phyloP scores from a whole-genome alignment of 179 eudicot species.

The Silene vulgaris region DNA sequence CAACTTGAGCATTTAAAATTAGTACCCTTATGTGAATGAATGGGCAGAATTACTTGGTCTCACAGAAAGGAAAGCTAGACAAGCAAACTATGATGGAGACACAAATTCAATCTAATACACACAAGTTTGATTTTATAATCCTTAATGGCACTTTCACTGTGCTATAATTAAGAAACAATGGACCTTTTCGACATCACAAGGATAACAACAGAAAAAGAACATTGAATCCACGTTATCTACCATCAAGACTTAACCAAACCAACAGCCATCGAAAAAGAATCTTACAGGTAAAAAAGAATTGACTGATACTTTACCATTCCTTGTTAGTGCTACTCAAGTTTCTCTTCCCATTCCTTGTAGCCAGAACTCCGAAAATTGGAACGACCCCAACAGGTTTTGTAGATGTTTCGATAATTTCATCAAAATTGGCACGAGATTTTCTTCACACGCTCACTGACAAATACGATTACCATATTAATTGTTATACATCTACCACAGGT shows the following conservation, averaged over 20 bases:
- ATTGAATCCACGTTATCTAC: not conserved
- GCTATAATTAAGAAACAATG: not conserved
- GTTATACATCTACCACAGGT: not conserved
- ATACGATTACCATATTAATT: not conserved
- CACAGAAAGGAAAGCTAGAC: conserved; percentile 15
- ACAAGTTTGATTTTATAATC: not conserved
- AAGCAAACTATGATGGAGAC: conserved; percentile 21
- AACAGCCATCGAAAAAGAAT: not conserved
- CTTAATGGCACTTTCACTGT: not conserved
- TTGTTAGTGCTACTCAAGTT: not conserved
- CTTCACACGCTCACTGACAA: not conserved
- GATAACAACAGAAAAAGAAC: not conserved
- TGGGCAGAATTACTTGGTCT: conserved; percentile 4
- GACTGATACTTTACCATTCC: not conserved
- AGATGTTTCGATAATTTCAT: not conserved
- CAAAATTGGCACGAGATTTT: not conserved
- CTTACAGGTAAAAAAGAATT: not conserved
- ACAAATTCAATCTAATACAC: conserved; percentile 9
- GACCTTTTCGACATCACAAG: not conserved
- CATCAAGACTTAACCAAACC: not conserved
- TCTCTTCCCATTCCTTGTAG: not conserved
- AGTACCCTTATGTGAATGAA: conserved; percentile 3
- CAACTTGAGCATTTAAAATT: not conserved
- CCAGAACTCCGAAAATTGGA: not conserved
- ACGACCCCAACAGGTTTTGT: not conserved